Base-by-base conservation (phyloP, 2,329 filamentous ascomycete species). In the Raffaelea ambrosiae region DNA sequence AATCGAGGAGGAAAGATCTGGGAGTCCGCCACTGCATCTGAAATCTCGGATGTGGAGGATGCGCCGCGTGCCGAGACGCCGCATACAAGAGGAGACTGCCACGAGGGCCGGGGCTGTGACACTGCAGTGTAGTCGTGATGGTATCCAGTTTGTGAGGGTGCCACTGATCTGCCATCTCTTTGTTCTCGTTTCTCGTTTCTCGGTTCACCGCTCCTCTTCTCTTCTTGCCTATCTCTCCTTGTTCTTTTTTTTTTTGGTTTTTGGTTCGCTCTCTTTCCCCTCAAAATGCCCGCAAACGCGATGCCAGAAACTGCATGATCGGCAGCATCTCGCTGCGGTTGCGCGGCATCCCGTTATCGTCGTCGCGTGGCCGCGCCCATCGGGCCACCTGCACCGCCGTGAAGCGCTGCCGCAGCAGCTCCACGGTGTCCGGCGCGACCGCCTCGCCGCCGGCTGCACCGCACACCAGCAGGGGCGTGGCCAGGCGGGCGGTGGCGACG, bases 301-400 rank as follows among this genome's bases (percentile, higher is more conserved):
- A 75, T 0, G 83, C 83, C 57, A 89, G 76, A 57, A 84, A 96
- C 59, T 84, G 79, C 88, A 96, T 96, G 51, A 96, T 76, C 1
- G 90, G 89, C 58, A 90, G 61, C 76, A 94, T 90, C 72, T 97
- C 90, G 11, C 94, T 88, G 46, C 84, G 74, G 61, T 75, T 84
- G 41, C 73, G 70, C n/a, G 89, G 88, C 90, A 96, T 95, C 1
- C 76, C 76, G 63, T 95, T 88, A 5, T 83, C 86, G 29, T 49
- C 49, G 42, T 43, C 18, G 11, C 45, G 38, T 3, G 63, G 65
- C 59, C 83, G 50, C 58, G 74, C 77, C 80, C 86, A 93, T 58
- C 77, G 77, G 48, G 81, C 81, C 53, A 83, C 72, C 62, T 80
- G 74, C 20, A 88, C 80, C 57, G 81, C 73, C 53, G 73, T 68